Evolutionary conservation across 2,329 filamentous ascomycete genomes (phyloP).

Genomic region (Cordyceps fumosorosea): DNA sequence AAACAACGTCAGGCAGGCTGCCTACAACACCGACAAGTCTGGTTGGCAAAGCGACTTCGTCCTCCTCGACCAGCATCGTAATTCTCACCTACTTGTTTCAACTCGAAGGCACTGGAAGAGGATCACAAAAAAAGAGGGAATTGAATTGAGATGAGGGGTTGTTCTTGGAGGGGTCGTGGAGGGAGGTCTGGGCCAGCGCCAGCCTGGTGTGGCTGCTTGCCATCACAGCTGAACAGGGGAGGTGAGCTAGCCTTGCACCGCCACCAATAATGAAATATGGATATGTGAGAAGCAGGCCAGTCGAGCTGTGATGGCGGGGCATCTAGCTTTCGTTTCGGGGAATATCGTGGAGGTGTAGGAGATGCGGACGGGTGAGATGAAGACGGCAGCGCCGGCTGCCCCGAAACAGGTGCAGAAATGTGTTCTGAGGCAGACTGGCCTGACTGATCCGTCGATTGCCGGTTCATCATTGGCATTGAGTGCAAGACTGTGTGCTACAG

Average conservation of each 20-base stretch:
- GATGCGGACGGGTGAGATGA: too few species aligned
- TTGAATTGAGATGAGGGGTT: background rate
- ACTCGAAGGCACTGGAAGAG: too few species aligned
- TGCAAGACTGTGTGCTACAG: background rate
- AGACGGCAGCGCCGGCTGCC: background rate
- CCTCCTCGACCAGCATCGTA: background rate
- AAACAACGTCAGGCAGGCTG: background rate
- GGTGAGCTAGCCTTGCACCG: background rate
- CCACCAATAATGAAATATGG: background rate
- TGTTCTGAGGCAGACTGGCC: too few species aligned
- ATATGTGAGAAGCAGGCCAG: background rate
- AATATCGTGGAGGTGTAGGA: background rate
- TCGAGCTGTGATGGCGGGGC: conserved; percentile 2
- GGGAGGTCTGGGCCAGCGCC: background rate
- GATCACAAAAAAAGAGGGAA: too few species aligned
- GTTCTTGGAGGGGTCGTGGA: background rate
- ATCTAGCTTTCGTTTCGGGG: background rate
- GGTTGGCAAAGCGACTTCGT: background rate
- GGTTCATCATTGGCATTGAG: background rate
- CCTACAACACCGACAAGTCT: background rate
- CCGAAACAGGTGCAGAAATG: background rate
- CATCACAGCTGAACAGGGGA: conserved; percentile 1
- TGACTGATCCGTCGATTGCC: background rate
- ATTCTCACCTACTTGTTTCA: too few species aligned
- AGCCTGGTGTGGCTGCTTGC: background rate